Evolutionary conservation across 768 basidiomycete genomes (phyloP), one percentile per base, ranked within the genome.

Genomic region (Auricularia heimuer): DNA sequence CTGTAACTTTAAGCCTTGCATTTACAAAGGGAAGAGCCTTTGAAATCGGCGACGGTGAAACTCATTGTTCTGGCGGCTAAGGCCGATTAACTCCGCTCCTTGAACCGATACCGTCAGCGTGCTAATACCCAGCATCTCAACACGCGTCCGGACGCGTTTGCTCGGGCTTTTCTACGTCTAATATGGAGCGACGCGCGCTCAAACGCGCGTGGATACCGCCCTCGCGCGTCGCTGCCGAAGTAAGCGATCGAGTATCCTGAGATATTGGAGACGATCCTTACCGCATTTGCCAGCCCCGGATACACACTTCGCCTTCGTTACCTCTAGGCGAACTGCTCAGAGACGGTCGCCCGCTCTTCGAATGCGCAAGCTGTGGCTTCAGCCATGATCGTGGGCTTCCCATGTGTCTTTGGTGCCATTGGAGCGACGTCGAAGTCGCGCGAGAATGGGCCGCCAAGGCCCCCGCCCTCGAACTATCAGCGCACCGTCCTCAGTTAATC

Each of bases 141-240:
- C 21, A 60, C 56, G 56, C 56, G 56, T 35, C 56, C 34, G 56
- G 56, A 60, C 56, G 56, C 56, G 56, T 24, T 14, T n/a, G 56
- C 56, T 14, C 14, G 14, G 56, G 56, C 21, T 14, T 33, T 8
- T 10, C 34, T 6, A 33, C 56, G 7, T 33, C 12, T 60, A 60
- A 60, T 60, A 60, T 35, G 56, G 56, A 60, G 56, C 56, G 56
- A 14, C 56, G 56, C 56, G 56, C 56, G 29, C 56, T 60, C 29
- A 60, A 60, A 60, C 56, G 56, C 56, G 56, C 29, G 24, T 60
- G 56, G 56, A 34, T 33, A 12, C 56, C 56, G 56, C 56, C 56
- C 14, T 60, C 56, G 24, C 56, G 56, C 34, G 47, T 51, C 47
- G 29, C 56, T 60, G 24, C 56, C 56, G 56, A 60, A 24, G 56